A percentile compares a stretch with the other conserved stretches of the same genome.
These are phyloP conservation scores for Rutstroemia sp. DNA, from an alignment of 2,329 filamentous ascomycete species.

Conservation along the genomic window DNA sequence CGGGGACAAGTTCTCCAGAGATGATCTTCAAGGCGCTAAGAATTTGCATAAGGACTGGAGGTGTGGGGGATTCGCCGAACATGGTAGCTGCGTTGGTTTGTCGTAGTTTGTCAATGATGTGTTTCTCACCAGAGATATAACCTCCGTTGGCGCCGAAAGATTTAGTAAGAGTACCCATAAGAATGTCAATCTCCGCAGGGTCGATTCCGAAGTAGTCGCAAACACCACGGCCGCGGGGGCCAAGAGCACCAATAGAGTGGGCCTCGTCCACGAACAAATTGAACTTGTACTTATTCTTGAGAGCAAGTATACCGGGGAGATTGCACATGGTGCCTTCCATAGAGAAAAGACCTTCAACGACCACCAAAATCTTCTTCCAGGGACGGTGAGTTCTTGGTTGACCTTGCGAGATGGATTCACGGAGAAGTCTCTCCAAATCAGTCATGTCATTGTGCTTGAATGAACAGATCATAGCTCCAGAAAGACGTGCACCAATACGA, in stretches of 20 bases:
- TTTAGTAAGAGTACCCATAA: constrained; percentile 98
- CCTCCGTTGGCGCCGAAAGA: constrained; percentile 98
- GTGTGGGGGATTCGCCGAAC: constrained; percentile 80
- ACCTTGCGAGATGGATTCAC: constrained; percentile 90
- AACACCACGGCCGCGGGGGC: constrained; percentile 80
- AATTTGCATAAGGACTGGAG: constrained; percentile 87
- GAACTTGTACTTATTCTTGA: constrained; percentile 97
- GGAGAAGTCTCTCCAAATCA: constrained; percentile 76
- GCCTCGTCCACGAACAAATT: constrained; percentile 93
- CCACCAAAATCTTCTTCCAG: constrained; percentile 98
- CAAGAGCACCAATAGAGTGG: constrained; percentile 89
- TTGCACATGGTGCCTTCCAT: constrained; percentile 99
- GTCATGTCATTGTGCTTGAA: constrained; percentile 98
- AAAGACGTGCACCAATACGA: constrained; percentile 87
- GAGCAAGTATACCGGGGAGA: constrained; percentile 75
- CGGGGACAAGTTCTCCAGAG: constrained; percentile 75
- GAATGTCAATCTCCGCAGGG: constrained; percentile 79
- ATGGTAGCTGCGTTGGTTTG: constrained; percentile 79
- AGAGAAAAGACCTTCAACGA: constrained; percentile 94
- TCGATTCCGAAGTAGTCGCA: constrained; percentile 97
- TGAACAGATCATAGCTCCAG: constrained; percentile 87
- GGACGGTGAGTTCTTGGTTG: constrained; percentile 97
- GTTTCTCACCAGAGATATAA: constrained; percentile 84
- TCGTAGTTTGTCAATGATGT: constrained; percentile 86
- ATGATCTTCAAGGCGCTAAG: constrained; percentile 81